Conservation (phyloP, 768 basidiomycete genomes). For the Gyrodon lividus region DNA sequence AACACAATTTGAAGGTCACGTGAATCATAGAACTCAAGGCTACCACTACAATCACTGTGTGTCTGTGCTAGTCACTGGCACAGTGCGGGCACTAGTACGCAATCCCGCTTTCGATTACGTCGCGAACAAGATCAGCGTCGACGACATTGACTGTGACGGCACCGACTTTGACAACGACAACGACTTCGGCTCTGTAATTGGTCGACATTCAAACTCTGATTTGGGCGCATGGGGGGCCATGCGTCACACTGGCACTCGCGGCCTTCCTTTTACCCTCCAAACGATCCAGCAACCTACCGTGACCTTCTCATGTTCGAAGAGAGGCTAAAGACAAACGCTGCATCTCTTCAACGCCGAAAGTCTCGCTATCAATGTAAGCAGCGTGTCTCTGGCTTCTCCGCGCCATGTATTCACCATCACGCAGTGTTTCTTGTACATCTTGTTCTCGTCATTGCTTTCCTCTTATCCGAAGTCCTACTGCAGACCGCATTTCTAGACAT, state of each 20-base stretch:
- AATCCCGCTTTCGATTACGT: no score
- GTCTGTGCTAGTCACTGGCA: no score
- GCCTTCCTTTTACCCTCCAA: slow-evolving; percentile 55
- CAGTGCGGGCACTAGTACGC: no score
- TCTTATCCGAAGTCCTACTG: slow-evolving; percentile 74
- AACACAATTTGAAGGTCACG: slow-evolving; percentile 25
- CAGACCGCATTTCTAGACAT: slow-evolving; percentile 64
- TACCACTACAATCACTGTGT: no score
- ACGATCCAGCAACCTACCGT: slow-evolving; percentile 77
- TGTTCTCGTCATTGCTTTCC: slow-evolving; percentile 62
- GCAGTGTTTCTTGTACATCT: slow-evolving; percentile 77
- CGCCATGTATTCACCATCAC: slow-evolving; percentile 10
- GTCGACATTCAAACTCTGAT: background rate
- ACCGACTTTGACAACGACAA: no score
- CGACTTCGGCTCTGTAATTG: background rate
- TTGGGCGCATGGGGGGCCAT: slow-evolving; percentile 24
- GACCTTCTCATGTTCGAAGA: slow-evolving; percentile 95
- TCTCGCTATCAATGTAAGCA: slow-evolving; percentile 77
- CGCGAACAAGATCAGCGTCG: no score
- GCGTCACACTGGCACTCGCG: slow-evolving; percentile 22
- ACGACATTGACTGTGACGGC: no score
- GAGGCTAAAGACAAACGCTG: slow-evolving; percentile 90
- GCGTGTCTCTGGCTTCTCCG: slow-evolving; percentile 11
- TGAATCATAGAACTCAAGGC: no score
- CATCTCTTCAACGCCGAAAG: slow-evolving; percentile 76